phyloP scores from a whole-genome alignment of 225 moss, liverwort and hornwort species.

The Pseudisothecium myosuroides region DNA sequence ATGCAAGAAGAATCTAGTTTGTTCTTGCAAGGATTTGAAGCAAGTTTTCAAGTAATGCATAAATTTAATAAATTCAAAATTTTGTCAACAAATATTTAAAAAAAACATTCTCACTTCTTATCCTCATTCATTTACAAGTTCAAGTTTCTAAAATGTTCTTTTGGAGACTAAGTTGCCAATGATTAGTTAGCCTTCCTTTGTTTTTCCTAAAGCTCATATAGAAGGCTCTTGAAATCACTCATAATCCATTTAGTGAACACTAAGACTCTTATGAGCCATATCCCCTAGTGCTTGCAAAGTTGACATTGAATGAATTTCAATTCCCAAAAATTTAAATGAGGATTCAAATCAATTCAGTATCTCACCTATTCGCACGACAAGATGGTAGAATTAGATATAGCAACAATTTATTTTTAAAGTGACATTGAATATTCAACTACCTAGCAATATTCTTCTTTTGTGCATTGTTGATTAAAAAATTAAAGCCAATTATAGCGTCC shows the following conservation, averaged over 20 bases:
- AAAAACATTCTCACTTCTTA: background rate
- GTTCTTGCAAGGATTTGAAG: background rate
- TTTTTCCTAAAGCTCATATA: background rate
- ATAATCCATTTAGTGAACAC: background rate
- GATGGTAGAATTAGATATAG: background rate
- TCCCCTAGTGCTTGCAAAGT: background rate
- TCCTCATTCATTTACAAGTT: rapidly evolving
- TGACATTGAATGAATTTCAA: background rate
- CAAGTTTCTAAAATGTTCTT: background rate
- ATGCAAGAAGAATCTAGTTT: background rate
- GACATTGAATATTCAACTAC: background rate
- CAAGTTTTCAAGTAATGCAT: background rate
- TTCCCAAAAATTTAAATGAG: background rate
- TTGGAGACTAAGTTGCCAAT: background rate
- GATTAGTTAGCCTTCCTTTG: background rate
- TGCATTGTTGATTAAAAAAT: rapidly evolving
- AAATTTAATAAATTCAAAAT: background rate
- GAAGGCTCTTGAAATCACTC: background rate
- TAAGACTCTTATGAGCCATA: background rate
- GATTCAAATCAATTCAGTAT: background rate
- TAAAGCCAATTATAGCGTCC: background rate
- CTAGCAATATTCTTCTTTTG: background rate
- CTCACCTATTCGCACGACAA: no score
- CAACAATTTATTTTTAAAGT: background rate
- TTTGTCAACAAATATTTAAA: background rate